A percentile compares a stretch with the other conserved stretches of the same genome.
These are phyloP conservation scores for Inga laurina DNA, from an alignment of 306 rosid species.

Conservation along the genomic window DNA sequence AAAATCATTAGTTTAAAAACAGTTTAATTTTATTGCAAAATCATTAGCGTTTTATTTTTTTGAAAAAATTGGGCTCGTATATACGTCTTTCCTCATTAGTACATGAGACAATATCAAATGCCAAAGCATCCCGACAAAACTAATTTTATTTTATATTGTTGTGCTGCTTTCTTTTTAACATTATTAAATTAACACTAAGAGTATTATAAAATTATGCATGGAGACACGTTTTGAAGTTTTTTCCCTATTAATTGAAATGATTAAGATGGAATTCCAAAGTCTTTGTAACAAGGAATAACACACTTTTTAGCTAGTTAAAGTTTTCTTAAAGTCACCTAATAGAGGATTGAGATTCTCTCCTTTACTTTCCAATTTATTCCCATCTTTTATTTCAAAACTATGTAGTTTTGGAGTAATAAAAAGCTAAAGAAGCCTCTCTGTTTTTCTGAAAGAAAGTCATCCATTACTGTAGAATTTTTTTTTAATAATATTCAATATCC, in stretches of 20 bases:
- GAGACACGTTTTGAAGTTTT: not conserved
- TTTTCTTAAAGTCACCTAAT: not conserved
- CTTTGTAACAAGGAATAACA: not conserved
- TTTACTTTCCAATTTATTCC: too few relatives aligned
- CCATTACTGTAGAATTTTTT: too few relatives aligned
- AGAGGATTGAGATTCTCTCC: not conserved
- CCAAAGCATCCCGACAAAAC: not conserved
- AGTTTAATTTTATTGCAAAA: not conserved
- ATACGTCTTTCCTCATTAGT: not conserved
- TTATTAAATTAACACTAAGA: not conserved
- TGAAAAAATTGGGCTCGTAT: not conserved
- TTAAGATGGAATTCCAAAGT: not conserved
- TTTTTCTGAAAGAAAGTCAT: too few relatives aligned
- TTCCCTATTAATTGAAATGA: not conserved
- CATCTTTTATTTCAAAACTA: too few relatives aligned
- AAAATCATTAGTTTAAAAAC: not conserved
- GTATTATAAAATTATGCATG: not conserved
- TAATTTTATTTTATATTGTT: not conserved
- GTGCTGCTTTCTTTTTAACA: not conserved
- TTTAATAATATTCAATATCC: too few relatives aligned
- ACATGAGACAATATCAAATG: not conserved
- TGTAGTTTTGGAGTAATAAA: too few relatives aligned
- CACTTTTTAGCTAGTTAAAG: not conserved
- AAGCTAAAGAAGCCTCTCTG: too few relatives aligned
- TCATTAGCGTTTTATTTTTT: not conserved